Base-by-base conservation (phyloP, 768 basidiomycete species). In the Cystobasidium onofrii region DNA sequence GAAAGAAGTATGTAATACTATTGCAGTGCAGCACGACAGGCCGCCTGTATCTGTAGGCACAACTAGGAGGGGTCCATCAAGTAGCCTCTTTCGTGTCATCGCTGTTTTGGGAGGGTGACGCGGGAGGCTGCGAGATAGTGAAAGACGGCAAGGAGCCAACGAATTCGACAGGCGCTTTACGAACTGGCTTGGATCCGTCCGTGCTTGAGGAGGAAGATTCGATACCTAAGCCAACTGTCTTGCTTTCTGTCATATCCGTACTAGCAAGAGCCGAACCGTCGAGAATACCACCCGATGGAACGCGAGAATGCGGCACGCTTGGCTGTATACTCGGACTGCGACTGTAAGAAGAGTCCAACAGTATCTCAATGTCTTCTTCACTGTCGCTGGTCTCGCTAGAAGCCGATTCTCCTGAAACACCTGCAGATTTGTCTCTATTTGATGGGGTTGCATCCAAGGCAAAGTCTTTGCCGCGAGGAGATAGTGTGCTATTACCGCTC, bases 141-240 rank as follows among this genome's bases (percentile, higher is more conserved):
- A 71, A 71, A 10, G 69, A 71, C 2, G 69, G 69, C 15, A 71
- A 15, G 20, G 69, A 71, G 10, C 69, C 69, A 20, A 71, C 69
- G 39, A 55, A 71, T 25, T 36, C 29, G 9, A 39, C 57, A 29
- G 57, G 7, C 7, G 36, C 31, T 31, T 31, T 39, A 25, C 57
- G 29, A 2, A 18, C 3, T 2, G 29, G 57, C 29, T 61, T 61
- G n/a, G 29, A 31, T 9, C 31, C 23, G n/a, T 61, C 57, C 10
- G 57, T 13, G 57, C 57, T 61, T 4, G 63, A 23, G 17, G 63
- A 41, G 41, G 44, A 23, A 27, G 63, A 41, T 41, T 36, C 63
- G 20, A 64, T 64, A 12, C 63, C 63, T 20, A 64, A 46, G 6
- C 63, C 66, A 13, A 69, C 17, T 12, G 46, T 50, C 15, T 34